These are phyloP conservation scores for Clonostachys rosea DNA, from an alignment of 2,329 filamentous ascomycete genomes.

Conservation along the genomic window DNA sequence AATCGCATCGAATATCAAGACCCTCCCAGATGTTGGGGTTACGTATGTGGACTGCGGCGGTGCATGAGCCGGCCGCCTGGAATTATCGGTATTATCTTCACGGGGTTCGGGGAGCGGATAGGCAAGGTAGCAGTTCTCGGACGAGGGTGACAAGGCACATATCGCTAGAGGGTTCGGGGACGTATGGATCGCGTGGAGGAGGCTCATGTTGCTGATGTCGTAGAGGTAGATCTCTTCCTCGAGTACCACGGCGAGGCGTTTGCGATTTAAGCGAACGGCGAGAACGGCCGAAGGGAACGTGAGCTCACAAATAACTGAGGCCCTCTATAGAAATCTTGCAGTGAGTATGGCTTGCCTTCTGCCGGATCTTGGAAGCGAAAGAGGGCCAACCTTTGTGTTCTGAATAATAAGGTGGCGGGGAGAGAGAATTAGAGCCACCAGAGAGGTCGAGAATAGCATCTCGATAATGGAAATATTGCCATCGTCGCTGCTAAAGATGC, in stretches of 20 bases:
- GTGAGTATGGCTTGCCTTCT: neutral
- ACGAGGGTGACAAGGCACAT: conserved; percentile 88
- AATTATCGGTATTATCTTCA: conserved; percentile 35
- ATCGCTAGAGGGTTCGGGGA: conserved; percentile 91
- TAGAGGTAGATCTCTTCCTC: conserved; percentile 98
- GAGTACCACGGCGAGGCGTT: conserved; percentile 86
- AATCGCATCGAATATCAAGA: conserved; percentile 86
- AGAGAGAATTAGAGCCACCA: conserved; percentile 89
- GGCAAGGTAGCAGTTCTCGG: conserved; percentile 91
- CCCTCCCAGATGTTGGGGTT: conserved; percentile 82
- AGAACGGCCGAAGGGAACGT: conserved; percentile 97
- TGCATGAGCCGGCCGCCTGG: conserved; percentile 68
- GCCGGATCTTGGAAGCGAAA: conserved; percentile 6
- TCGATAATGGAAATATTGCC: conserved; percentile 94
- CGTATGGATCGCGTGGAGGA: conserved; percentile 87
- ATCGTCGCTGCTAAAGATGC: conserved; percentile 91
- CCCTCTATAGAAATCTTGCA: conserved; percentile 34
- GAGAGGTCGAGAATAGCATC: conserved; percentile 97
- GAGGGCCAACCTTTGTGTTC: conserved; percentile 77
- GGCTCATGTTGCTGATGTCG: conserved; percentile 97
- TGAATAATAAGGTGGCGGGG: conserved; percentile 91
- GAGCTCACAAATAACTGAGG: conserved; percentile 92
- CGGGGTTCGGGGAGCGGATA: conserved; percentile 80
- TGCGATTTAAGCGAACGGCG: conserved; percentile 89
- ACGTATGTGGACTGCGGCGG: conserved; percentile 77